Conservation (phyloP, 1,284 basidiomycete genomes). For the Violaceomyces palustris region DNA sequence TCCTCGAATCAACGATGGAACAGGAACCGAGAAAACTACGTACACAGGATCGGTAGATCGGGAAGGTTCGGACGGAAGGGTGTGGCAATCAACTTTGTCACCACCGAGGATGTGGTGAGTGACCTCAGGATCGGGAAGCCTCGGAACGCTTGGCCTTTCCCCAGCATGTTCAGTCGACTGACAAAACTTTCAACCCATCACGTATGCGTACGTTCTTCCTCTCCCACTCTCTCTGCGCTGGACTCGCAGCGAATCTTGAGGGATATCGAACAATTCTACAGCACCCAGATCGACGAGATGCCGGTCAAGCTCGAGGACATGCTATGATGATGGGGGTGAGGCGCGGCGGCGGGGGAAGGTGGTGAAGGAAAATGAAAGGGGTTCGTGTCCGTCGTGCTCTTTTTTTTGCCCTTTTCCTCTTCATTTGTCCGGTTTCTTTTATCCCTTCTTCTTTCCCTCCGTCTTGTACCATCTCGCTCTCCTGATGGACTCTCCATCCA, state of each 20-base stretch:
- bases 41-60: conserved; percentile 91
- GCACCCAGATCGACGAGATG: conserved; percentile 52
- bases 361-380: too few species aligned
- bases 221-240: too few species aligned
- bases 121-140: neutral
- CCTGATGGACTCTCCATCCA: too few species aligned
- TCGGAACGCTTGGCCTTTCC: neutral
- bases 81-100: conserved; percentile 58
- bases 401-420: too few species aligned
- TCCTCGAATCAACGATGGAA: too few species aligned
- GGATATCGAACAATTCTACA: conserved; percentile 50
- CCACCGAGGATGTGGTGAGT: conserved; percentile 69
- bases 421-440: too few species aligned
- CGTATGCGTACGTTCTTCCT: too few species aligned
- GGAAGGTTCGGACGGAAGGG: conserved; percentile 93
- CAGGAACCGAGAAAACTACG: conserved; percentile 96
- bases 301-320: conserved; percentile 52
- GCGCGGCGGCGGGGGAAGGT: too few species aligned
- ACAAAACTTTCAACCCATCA: neutral
- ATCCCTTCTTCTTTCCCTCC: too few species aligned
- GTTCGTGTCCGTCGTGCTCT: too few species aligned
- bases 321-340: too few species aligned
- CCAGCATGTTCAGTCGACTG: neutral
- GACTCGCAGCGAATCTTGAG: conserved; percentile 20
- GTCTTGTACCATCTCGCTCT: too few species aligned